Evolutionary conservation across 306 rosid species (phyloP).

Genomic region (Cucurbita pepo): DNA sequence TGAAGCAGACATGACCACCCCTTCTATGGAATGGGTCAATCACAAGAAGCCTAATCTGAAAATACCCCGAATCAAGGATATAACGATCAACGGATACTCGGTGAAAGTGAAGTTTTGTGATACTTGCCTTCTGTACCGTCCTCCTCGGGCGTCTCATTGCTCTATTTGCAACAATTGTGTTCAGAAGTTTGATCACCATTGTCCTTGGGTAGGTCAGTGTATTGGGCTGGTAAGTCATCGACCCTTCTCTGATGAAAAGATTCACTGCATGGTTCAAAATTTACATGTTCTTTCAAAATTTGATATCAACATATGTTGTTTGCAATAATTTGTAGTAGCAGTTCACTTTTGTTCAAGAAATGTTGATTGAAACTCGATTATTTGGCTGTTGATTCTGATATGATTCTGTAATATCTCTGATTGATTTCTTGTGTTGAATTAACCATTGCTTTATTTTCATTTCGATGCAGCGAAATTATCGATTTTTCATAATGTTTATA

Average conservation of each 20-base stretch:
- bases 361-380: neutral
- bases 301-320: neutral
- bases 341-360: neutral
- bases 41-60: slow-evolving; percentile 25
- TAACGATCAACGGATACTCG: slow-evolving; percentile 45
- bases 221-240: slow-evolving; percentile 60
- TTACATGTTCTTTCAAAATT: neutral
- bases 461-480: slow-evolving; percentile 75
- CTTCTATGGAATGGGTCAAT: slow-evolving; percentile 56
- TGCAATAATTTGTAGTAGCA: neutral
- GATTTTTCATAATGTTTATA: slow-evolving; percentile 62
- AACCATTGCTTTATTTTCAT: slow-evolving; percentile 1
- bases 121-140: slow-evolving; percentile 78
- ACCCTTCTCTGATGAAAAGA: neutral
- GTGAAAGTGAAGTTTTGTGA: slow-evolving; percentile 84
- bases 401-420: neutral
- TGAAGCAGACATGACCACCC: slow-evolving; percentile 18
- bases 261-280: neutral
- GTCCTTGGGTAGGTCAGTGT: slow-evolving; percentile 98
- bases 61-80: slow-evolving; percentile 61
- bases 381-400: neutral
- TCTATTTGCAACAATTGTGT: slow-evolving; percentile 91
- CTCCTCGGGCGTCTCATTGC: slow-evolving; percentile 91
- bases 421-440: slow-evolving; percentile 3
- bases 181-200: slow-evolving; percentile 89